phyloP scores from a whole-genome alignment of 2,329 filamentous ascomycete genomes.

The Dothistroma septosporum region DNA sequence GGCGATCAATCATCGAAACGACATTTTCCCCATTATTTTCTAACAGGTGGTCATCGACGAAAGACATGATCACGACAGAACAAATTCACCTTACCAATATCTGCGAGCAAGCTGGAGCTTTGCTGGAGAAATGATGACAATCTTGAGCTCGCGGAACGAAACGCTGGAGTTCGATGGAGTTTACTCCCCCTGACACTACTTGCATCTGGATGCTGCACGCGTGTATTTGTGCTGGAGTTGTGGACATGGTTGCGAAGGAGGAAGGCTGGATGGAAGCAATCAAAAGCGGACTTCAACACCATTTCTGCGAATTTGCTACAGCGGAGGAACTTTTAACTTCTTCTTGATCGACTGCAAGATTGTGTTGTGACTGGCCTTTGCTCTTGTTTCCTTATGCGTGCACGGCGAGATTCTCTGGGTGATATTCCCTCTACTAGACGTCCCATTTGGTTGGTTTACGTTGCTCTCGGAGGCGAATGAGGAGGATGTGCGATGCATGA shows the following conservation, averaged over 20 bases:
- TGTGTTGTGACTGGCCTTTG: not conserved
- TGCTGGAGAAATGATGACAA: slow-evolving; percentile 29
- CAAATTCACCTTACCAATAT: slow-evolving; percentile 8
- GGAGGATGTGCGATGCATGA: not conserved
- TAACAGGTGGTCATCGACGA: slow-evolving; percentile 12
- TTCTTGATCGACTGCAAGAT: not conserved
- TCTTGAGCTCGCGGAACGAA: slow-evolving; percentile 30
- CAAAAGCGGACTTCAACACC: slow-evolving; percentile 21
- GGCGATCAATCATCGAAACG: slow-evolving; percentile 3
- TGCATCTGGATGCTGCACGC: slow-evolving; percentile 3
- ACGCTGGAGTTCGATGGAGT: slow-evolving; percentile 31
- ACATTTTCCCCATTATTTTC: slow-evolving; percentile 5
- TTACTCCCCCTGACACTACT: slow-evolving; percentile 5
- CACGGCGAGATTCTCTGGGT: not conserved
- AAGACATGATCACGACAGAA: slow-evolving; percentile 12
- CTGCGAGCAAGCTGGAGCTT: slow-evolving; percentile 16
- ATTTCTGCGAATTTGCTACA: slow-evolving; percentile 3
- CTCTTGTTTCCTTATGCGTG: not conserved
- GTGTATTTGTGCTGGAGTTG: not conserved
- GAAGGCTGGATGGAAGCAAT: not conserved
- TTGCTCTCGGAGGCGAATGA: slow-evolving; percentile 1
- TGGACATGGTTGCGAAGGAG: slow-evolving; percentile 2
- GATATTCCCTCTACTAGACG: slow-evolving; percentile 5
- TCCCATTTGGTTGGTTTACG: slow-evolving; percentile 21
- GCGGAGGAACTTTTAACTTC: slow-evolving; percentile 3